phyloP scores from a whole-genome alignment of 1,284 basidiomycete genomes.

The Cryptococcus jaspeensis region DNA sequence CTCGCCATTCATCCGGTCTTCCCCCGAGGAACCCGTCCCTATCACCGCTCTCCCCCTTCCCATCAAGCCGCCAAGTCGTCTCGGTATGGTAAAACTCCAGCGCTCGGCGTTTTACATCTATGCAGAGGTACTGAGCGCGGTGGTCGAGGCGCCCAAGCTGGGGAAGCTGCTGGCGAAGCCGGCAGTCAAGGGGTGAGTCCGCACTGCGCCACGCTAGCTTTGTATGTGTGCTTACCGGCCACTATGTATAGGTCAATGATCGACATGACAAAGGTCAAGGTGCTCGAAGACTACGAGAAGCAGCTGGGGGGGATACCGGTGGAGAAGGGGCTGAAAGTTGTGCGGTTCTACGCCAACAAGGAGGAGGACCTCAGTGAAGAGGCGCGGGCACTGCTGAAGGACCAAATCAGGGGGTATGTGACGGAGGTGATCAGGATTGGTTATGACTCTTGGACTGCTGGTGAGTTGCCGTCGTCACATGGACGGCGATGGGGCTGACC shows the following conservation, averaged over 20 bases:
- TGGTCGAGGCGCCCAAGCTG: slow-evolving; percentile 62
- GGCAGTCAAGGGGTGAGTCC: slow-evolving; percentile 59
- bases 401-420: slow-evolving; percentile 60
- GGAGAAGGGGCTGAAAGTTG: slow-evolving; percentile 53
- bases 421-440: slow-evolving; percentile 64
- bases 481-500: not conserved
- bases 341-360: slow-evolving; percentile 10
- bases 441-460: slow-evolving; percentile 82
- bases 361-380: slow-evolving; percentile 65
- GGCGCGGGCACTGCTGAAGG: slow-evolving; percentile 59
- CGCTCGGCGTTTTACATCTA: slow-evolving; percentile 63
- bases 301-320: slow-evolving; percentile 18
- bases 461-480: slow-evolving; percentile 56
- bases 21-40: slow-evolving; percentile 82
- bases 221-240: not conserved
- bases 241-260: slow-evolving; percentile 49
- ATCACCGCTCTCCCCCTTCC: slow-evolving; percentile 55
- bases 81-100: slow-evolving; percentile 57
- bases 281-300: slow-evolving; percentile 58
- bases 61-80: slow-evolving; percentile 40
- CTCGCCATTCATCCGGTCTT: slow-evolving; percentile 87
- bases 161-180: slow-evolving; percentile 60
- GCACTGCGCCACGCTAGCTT: slow-evolving; percentile 9
- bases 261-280: slow-evolving; percentile 65
- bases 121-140: slow-evolving; percentile 65